Evolutionary conservation across 164 flowering plant genomes (phyloP).

Genomic region (Taxillus chinensis): DNA sequence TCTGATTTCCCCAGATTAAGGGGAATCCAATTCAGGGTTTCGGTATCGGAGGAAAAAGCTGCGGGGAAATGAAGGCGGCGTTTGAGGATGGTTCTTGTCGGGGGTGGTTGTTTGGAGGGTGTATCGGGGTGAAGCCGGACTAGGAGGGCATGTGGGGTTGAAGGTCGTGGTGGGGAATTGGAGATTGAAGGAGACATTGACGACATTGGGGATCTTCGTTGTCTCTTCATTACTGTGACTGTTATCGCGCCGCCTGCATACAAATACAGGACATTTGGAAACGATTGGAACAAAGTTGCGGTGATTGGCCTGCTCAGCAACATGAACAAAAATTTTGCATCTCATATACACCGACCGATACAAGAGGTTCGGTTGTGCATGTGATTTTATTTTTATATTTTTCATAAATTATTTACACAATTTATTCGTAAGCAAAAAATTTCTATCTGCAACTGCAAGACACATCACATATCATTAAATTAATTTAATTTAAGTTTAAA

Average conservation of each 20-base stretch:
- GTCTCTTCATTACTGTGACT: not conserved
- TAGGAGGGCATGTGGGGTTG: not conserved
- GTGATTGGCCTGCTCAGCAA: too few species aligned
- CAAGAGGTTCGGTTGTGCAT: too few species aligned
- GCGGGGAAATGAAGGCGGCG: not conserved
- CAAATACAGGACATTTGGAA: too few species aligned
- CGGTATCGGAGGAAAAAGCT: slow-evolving; percentile 2
- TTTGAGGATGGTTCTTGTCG: slow-evolving; percentile 10
- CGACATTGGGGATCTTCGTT: slow-evolving; percentile 8
- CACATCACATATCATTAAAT: too few species aligned
- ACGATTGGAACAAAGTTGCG: too few species aligned
- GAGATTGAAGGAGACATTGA: slow-evolving; percentile 16
- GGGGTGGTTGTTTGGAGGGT: not conserved
- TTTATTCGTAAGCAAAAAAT: too few species aligned
- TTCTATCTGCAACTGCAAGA: too few species aligned
- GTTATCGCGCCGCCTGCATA: not conserved
- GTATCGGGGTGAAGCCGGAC: not conserved
- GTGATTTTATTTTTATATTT: too few species aligned
- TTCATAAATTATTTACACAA: too few species aligned
- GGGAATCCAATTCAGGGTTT: slow-evolving; percentile 44
- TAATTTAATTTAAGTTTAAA: too few species aligned
- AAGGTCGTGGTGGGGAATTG: slow-evolving; percentile 8
- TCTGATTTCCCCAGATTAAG: slow-evolving; percentile 56
- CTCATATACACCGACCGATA: too few species aligned
- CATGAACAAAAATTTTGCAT: too few species aligned